Base-by-base conservation (phyloP, 2,329 filamentous ascomycete species). In the Venturia carpophila region DNA sequence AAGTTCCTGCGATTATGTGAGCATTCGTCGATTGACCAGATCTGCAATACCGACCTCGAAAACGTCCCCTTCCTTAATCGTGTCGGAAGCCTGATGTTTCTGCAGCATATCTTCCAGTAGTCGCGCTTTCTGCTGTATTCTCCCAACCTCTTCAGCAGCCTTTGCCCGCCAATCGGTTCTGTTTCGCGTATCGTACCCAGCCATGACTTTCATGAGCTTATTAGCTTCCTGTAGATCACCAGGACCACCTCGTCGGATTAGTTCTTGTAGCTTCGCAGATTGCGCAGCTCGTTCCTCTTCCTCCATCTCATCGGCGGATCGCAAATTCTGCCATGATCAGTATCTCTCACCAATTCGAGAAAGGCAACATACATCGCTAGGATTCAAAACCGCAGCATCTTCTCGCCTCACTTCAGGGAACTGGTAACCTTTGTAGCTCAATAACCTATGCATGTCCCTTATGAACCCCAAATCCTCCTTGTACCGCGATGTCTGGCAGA, bases 91-190 rank as follows among this genome's bases (percentile, higher is more conserved):
- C 72, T 88, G 84, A 76, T 95, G 91, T 34, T 87, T 87, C 70
- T 93, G 90, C 63, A 99, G 81, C 78, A 96, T 91, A 75, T 99
- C 94, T 75, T 99, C 94, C 34, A 99, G 77, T 67, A 99, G 79
- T 68, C 87, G 87, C 3, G 94, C 94, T 76, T 99, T 99, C 74
- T 96, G 92, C 75, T 97, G 94, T 66, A 99, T 92, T 78, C 91
- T 96, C 69, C 86, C 84, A 9, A 99, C 91, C 68, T 99, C 94
- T 74, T 97, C 92, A 11, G 94, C 94, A 1, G 94, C 94, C 78
- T 99, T 99, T 68, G 94, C 94, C 69, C 94, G 88, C 77, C 97
- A 99, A 78, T 99, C 93, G 1, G 94, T 97, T 79, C 97, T 97
- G 75, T 91, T 89, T 70, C 92, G 83, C 66, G 91, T 97, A 75